Percentiles rank a stretch among this genome's conserved stretches.
Conservation (phyloP, 441 rosid genomes). For the Metrosideros polymorpha region DNA sequence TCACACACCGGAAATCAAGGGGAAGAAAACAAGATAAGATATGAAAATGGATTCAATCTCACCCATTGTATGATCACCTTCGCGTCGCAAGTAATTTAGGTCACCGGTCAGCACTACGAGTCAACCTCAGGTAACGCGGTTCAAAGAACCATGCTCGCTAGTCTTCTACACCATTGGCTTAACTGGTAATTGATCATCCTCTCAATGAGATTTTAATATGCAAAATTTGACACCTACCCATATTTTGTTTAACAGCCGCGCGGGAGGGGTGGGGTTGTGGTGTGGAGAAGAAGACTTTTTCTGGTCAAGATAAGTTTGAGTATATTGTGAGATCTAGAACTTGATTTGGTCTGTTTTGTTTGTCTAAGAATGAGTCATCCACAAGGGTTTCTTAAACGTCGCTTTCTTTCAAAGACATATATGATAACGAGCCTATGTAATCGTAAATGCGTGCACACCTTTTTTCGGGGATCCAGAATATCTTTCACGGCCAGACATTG, state of each 20-base stretch:
- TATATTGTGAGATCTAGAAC: not conserved
- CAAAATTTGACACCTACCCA: not conserved
- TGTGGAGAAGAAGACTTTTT: not conserved
- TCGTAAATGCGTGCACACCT: not conserved
- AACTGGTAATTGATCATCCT: not conserved
- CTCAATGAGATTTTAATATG: not conserved
- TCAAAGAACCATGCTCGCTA: not conserved
- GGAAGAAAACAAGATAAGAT: not conserved
- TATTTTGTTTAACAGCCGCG: not conserved
- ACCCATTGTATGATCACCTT: not conserved
- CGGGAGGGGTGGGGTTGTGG: too few species aligned
- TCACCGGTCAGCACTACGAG: not conserved
- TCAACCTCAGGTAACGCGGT: not conserved
- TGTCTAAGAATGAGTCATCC: not conserved
- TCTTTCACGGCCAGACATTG: not conserved
- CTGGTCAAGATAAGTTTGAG: not conserved
- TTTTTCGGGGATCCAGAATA: not conserved
- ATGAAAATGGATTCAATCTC: not conserved
- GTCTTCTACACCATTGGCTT: not conserved
- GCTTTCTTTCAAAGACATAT: not conserved
- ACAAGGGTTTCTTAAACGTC: not conserved
- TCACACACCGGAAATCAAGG: not conserved
- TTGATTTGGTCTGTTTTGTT: not conserved
- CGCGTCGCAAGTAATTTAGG: not conserved
- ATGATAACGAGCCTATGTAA: not conserved